Percentiles rank a stretch among this genome's conserved stretches.
Evolutionary conservation across 768 basidiomycete genomes (phyloP).

Genomic region (Mycena crocata): DNA sequence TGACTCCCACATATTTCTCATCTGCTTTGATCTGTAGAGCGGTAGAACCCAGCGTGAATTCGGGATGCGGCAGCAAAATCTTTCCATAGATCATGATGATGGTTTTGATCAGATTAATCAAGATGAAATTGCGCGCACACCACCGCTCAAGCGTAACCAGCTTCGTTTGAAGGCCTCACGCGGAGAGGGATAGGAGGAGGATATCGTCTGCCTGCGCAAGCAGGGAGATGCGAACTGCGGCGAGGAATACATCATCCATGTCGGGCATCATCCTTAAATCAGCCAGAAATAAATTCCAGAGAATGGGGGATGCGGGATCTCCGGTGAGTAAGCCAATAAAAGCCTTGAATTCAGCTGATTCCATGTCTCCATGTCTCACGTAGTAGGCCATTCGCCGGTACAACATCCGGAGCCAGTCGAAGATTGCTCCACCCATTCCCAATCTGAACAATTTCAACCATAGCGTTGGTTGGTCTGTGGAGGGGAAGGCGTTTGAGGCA

Average conservation of each 20-base stretch:
- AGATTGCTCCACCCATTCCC: neutral
- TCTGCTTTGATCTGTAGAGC: constrained; percentile 1
- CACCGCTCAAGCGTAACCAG: too few species aligned
- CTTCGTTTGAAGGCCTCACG: too few species aligned
- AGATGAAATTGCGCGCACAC: too few species aligned
- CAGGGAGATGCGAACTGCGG: neutral
- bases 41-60: neutral
- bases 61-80: neutral
- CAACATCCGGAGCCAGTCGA: neutral
- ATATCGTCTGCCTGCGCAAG: too few species aligned
- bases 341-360: neutral
- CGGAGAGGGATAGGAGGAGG: too few species aligned
- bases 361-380: neutral
- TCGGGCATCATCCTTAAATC: too few species aligned
- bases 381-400: neutral
- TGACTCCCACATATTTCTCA: constrained; percentile 37
- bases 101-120: too few species aligned
- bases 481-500: neutral
- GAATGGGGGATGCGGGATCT: too few species aligned
- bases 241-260: neutral
- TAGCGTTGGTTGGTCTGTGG: neutral
- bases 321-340: neutral
- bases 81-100: too few species aligned
- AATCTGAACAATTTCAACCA: constrained; percentile 3
- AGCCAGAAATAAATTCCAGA: too few species aligned